Evolutionary conservation across 805 yeast species (phyloP), one percentile per base, ranked within the genome.

Genomic region (Blastobotrys peoriensis): DNA sequence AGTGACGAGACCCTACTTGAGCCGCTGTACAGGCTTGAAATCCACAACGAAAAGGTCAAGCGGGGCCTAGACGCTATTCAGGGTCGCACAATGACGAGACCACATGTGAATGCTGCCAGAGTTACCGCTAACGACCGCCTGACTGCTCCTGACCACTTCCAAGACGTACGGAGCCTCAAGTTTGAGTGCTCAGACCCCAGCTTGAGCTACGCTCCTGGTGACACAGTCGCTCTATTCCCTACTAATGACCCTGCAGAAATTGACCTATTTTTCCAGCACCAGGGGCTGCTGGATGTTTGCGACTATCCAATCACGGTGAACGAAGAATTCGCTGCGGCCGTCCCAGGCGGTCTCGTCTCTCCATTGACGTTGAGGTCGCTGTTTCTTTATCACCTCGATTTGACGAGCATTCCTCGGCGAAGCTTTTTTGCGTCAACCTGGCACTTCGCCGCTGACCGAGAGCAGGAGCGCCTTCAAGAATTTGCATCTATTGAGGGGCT

Each of bases 371-470:
- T 93, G 33, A 64, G 96, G 46, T 73, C 81, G 2, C 68, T 91
- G 9, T 50, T 93, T 4, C 81, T 81, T 1, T 79, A 86, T 62
- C 95, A 91, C 61, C 65, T 89, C 43, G 98, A 93, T 60, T 71
- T 93, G 10, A 75, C 73, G 63, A 73, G 94, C 3, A 79, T 91
- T 15, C 98, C 98, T 0, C 73, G 87, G 44, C 70, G 95, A 33
- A 76, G 88, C 19, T 91, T 93, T 55, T 93, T 93, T 62, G 73
- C 75, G 59, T 63, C 75, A 17, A 71, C 79, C 3, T 79, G 85
- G 76, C 87, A 83, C 57, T 93, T 89, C 65, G 80, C 86, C 4
- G 67, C 71, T 16, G 93, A 84, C 45, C 69, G 91, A 46, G 97
- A 91, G 55, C 66, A 69, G 28, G 93, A 81, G 41, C 85, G 86